phyloP scores from a whole-genome alignment of 768 basidiomycete species.

The Leccinum sublutescens region DNA sequence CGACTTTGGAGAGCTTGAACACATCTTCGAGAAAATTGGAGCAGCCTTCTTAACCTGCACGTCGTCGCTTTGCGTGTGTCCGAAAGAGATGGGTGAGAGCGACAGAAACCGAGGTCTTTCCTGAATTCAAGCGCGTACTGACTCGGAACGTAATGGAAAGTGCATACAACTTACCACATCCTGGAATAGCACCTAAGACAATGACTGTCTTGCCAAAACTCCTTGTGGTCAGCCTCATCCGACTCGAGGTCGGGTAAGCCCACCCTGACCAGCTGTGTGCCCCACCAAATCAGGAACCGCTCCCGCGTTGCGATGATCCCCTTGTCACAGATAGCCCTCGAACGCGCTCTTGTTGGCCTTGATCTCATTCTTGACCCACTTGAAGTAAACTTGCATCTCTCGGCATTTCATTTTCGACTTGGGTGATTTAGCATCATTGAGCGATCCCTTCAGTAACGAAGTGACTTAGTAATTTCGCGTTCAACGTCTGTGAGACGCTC shows the following conservation, averaged over 20 bases:
- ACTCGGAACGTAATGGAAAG: not conserved
- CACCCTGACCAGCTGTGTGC: constrained; percentile 45
- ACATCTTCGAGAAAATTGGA: constrained; percentile 64
- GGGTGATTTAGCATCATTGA: constrained; percentile 43
- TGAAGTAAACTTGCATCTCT: constrained; percentile 76
- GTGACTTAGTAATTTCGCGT: constrained; percentile 76
- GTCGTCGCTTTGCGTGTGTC: constrained; percentile 94
- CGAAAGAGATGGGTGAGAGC: constrained; percentile 85
- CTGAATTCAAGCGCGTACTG: constrained; percentile 36
- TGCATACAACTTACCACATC: constrained; percentile 66
- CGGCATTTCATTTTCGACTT: constrained; percentile 68
- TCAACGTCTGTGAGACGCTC: constrained; percentile 25
- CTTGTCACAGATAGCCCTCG: constrained; percentile 59
- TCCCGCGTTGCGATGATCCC: constrained; percentile 87
- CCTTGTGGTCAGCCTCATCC: constrained; percentile 25
- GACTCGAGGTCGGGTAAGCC: constrained; percentile 28
- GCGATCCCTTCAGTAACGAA: constrained; percentile 40
- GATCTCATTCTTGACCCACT: constrained; percentile 84
- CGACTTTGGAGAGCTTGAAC: constrained; percentile 60
- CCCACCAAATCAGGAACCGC: constrained; percentile 69
- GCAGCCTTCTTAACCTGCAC: constrained; percentile 72
- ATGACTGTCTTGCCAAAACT: constrained; percentile 74
- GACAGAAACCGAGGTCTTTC: constrained; percentile 84
- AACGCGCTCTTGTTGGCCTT: constrained; percentile 58
- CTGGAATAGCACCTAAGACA: constrained; percentile 86